Evolutionary conservation across 768 basidiomycete species (phyloP), one percentile per base, ranked within the genome.

Genomic region (Leccinum subgranulosum): DNA sequence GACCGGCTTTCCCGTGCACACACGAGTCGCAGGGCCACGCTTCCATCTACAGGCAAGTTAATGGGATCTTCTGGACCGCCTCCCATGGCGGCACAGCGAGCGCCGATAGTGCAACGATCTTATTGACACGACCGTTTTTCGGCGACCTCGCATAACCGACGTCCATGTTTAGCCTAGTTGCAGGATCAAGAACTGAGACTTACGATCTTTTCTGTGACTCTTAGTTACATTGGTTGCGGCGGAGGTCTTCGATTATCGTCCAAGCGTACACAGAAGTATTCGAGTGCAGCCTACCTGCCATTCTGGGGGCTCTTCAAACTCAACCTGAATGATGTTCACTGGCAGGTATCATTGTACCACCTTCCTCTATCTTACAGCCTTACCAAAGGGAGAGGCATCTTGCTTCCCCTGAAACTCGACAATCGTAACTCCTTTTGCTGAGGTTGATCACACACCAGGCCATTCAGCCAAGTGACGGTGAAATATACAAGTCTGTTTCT

Each of bases 1-100:
- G 62, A 84, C 84, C 53, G 86, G 74, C 85, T 28, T 81, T 28
- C 73, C 60, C 81, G 78, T 8, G 74, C 70, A 9, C 84, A 81
- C 9, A 28, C 28, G 28, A 28, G 28, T 28, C 28, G 28, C 28
- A 86, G 75, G 6, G 85, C 85, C 63, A 85, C 85, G 62, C 85
- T 83, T n/a, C 81, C 84, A 43, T 59, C 48, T n/a, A 39, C 50
- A 3, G 19, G 46, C 2, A 27, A 29, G 2, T 43, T 11, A 31
- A 49, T 36, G 8, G 11, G 15, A 36, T 28, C 34, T 19, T 12
- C 19, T n/a, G 25, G 15, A 57, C 4, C 6, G 21, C 15, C 27
- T 2, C 19, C 28, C 28, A 25, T 25, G 25, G 23, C 25, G 34
- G 23, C 54, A 49, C 36, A 19, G 12, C 11, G 33, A 7, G 33